These are phyloP conservation scores for Diaporthe amygdali DNA, from an alignment of 2,329 filamentous ascomycete species.

Conservation along the genomic window DNA sequence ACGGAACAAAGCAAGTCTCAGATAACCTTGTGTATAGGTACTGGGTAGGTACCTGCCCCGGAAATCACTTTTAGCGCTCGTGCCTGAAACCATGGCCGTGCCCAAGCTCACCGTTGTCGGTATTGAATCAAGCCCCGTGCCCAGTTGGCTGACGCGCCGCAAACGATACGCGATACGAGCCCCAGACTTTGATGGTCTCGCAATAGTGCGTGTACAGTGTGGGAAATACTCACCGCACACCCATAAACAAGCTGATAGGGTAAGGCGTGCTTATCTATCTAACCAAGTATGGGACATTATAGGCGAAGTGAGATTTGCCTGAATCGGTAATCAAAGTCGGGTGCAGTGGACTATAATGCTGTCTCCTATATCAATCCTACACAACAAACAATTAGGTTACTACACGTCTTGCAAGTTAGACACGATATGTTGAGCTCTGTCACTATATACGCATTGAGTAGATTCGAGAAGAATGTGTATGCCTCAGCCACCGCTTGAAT, in stretches of 20 bases:
- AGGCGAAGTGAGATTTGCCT: background rate
- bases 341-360: background rate
- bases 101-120: slow-evolving; percentile 17
- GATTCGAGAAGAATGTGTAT: no score
- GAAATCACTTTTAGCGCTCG: slow-evolving; percentile 5
- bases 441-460: no score
- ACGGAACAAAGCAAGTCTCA: background rate
- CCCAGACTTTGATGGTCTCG: background rate
- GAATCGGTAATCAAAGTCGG: background rate
- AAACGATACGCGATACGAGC: slow-evolving; percentile 4
- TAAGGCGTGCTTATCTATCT: slow-evolving; percentile 11
- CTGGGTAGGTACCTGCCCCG: slow-evolving; percentile 8
- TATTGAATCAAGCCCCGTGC: slow-evolving; percentile 7
- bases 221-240: background rate
- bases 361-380: background rate
- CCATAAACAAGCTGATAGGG: background rate
- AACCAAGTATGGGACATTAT: background rate
- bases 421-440: no score
- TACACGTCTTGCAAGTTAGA: no score
- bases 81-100: slow-evolving; percentile 12
- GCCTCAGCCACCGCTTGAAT: no score
- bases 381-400: no score
- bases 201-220: slow-evolving; percentile 11
- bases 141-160: slow-evolving; percentile 10
- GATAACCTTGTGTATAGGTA: slow-evolving; percentile 9